These are phyloP conservation scores for Plasmodium vivax DNA, from an alignment of 169 alveolate species.

Conservation along the genomic window DNA sequence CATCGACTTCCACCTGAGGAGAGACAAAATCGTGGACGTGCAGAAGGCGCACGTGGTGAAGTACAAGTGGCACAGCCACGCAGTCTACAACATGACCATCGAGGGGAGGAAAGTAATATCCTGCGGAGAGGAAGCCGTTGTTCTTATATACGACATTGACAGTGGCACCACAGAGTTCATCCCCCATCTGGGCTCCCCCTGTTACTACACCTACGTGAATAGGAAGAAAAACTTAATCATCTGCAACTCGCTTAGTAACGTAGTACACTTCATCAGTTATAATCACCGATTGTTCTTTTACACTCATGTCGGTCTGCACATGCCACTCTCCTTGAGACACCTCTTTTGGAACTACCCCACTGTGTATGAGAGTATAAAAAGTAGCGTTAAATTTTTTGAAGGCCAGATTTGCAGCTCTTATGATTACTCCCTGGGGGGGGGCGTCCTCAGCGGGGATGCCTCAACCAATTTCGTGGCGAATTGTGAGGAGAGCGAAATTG, in stretches of 20 bases:
- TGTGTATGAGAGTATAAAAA: not conserved
- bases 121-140: conserved; percentile 57
- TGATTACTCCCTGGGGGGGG: not conserved
- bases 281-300: conserved; percentile 53
- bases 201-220: conserved; percentile 36
- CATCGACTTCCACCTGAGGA: not conserved
- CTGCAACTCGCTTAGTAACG: conserved; percentile 21
- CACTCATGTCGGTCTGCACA: conserved; percentile 10
- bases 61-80: conserved; percentile 61
- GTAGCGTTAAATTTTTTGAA: conserved; percentile 1
- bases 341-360: conserved; percentile 13
- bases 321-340: conserved; percentile 32
- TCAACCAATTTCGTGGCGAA: not conserved
- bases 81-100: conserved; percentile 28
- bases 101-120: conserved; percentile 17
- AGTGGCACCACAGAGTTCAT: conserved; percentile 4
- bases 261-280: conserved; percentile 10
- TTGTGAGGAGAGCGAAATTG: not conserved
- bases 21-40: not conserved
- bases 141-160: conserved; percentile 26
- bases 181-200: conserved; percentile 55
- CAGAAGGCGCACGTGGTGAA: not conserved
- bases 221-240: conserved; percentile 25
- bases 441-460: not conserved
- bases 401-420: conserved; percentile 3